These are phyloP conservation scores for Vanilla planifolia DNA, from an alignment of 106 monocot species.

Conservation along the genomic window DNA sequence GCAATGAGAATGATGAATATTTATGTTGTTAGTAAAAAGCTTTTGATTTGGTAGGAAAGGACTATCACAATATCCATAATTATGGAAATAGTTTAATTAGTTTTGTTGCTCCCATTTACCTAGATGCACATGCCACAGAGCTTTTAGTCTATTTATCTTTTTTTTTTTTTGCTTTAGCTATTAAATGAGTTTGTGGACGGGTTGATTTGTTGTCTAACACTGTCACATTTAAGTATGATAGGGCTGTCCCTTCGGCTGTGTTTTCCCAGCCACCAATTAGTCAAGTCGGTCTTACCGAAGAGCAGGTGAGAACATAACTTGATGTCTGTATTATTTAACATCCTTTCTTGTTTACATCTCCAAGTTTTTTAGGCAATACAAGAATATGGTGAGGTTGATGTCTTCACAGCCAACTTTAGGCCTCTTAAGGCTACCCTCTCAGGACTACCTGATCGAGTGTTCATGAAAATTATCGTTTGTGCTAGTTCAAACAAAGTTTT, in stretches of 20 bases:
- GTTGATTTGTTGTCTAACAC: background rate
- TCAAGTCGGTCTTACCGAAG: conserved; percentile 95
- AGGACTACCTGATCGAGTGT: conserved; percentile 88
- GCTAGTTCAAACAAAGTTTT: conserved; percentile 84
- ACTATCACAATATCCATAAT: too few relatives aligned
- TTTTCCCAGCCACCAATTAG: conserved; percentile 97
- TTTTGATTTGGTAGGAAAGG: too few relatives aligned
- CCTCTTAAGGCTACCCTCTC: conserved; percentile 93
- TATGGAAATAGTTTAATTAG: too few relatives aligned
- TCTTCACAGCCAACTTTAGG: conserved; percentile 91
- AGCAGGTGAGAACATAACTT: conserved; percentile 44
- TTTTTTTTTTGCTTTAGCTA: background rate
- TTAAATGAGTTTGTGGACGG: background rate
- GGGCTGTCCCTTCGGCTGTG: conserved; percentile 92
- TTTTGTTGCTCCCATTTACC: too few relatives aligned
- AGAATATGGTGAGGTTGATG: conserved; percentile 85
- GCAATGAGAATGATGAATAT: too few relatives aligned
- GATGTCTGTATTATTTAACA: background rate
- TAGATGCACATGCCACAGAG: too few relatives aligned
- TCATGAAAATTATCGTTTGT: conserved; percentile 93
- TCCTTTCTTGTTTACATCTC: background rate
- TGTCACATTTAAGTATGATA: conserved; percentile 10
- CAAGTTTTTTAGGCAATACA: conserved; percentile 54
- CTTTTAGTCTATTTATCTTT: too few relatives aligned
- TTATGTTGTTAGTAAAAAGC: too few relatives aligned